These are phyloP conservation scores for Balamuthia mandrillaris DNA, from an alignment of 208 protist species.

Conservation along the genomic window DNA sequence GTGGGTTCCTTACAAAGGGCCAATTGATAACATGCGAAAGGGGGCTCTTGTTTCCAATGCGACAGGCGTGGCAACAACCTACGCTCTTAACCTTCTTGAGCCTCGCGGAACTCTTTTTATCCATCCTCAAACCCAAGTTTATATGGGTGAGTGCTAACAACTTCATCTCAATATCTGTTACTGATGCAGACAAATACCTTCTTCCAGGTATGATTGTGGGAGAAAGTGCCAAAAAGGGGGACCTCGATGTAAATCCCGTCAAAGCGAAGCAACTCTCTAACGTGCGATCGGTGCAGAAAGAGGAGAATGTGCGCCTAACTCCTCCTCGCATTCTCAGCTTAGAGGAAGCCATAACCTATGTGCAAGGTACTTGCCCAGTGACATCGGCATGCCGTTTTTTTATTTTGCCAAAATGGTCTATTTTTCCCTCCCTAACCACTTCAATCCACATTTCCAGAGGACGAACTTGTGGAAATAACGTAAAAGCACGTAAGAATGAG, in stretches of 20 bases:
- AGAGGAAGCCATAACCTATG: slow-evolving; percentile 70
- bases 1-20: slow-evolving; percentile 58
- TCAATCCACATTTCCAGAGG: neutral
- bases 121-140: slow-evolving; percentile 57
- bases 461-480: slow-evolving; percentile 69
- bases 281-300: slow-evolving; percentile 59
- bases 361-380: too few species aligned
- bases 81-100: slow-evolving; percentile 65
- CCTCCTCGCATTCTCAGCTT: slow-evolving; percentile 59
- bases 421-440: neutral
- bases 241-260: slow-evolving; percentile 73
- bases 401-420: too few species aligned
- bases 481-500: slow-evolving; percentile 58
- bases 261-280: slow-evolving; percentile 64
- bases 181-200: neutral
- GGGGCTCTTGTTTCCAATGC: slow-evolving; percentile 69
- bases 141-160: slow-evolving; percentile 43
- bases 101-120: slow-evolving; percentile 68
- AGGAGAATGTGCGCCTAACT: slow-evolving; percentile 62
- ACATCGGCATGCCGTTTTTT: too few species aligned
- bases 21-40: slow-evolving; percentile 62
- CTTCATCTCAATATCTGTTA: neutral
- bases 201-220: slow-evolving; percentile 73
- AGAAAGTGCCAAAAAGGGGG: slow-evolving; percentile 53
- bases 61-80: slow-evolving; percentile 57